Evolutionary conservation across 441 rosid genomes (phyloP), one percentile per base, ranked within the genome.

Genomic region (Pelargonium cotyledonis): DNA sequence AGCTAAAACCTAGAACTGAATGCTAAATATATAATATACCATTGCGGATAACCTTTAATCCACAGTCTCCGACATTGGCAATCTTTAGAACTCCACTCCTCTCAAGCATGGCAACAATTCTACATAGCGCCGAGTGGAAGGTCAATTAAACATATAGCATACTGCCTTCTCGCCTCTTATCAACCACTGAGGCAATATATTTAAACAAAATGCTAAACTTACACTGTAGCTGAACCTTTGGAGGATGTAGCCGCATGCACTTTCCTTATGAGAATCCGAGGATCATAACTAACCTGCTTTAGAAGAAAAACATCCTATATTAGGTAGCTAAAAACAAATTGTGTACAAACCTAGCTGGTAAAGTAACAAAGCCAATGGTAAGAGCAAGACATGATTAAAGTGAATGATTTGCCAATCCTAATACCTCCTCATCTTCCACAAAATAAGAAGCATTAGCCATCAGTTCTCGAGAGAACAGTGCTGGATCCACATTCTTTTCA

Each of bases 1-100:
- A 51, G 57, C 57, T 51, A 51, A 51, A 51, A 51, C 57, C 57
- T 51, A 51, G 19, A 66, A 38, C 46, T 0, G 43, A 23, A 76
- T 51, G 57, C 57, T 9, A 44, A 58, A 15, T 2, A 14, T 26
- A 26, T 1, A 10, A 53, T 5, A 40, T 35, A 14, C 51, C 47
- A 72, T 44, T 67, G 91, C 97, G 88, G 63, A 94, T 80, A 72
- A 85, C 82, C 77, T 80, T 85, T 66, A 94, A 81, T 81, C 96
- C 98, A 80, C 96, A 94, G 78, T 94, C 96, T 58, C 98, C 98
- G 35, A 89, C 85, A 80, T 79, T 88, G 29, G 96, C 96, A 15
- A 91, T 78, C 82, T 85, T 94, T 51, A 94, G 80, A 66, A 72
- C 72, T 71, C 98, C 95, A 19, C 81, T 77, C 62, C 81, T 88